Conservation (phyloP, 2,329 filamentous ascomycete genomes). For the Trematosphaeria pertusa region DNA sequence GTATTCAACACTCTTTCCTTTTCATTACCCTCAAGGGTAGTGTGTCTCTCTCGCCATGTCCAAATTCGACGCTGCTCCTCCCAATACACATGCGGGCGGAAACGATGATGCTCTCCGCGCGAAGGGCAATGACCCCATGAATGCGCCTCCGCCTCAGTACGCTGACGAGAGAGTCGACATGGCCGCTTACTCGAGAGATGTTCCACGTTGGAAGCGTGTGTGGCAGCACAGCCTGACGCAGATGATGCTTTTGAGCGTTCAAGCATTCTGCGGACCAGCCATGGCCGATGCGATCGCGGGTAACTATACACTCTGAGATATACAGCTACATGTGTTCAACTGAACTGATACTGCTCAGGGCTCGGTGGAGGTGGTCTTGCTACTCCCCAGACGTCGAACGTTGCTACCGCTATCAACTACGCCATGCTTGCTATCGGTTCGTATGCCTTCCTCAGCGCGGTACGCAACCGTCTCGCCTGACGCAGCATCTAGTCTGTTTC, state of each 20-base stretch:
- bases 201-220: constrained; percentile 54
- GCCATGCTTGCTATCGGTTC: constrained; percentile 33
- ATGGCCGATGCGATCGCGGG: constrained; percentile 43
- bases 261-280: constrained; percentile 49
- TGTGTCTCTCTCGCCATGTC: too few species aligned
- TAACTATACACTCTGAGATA: too few species aligned
- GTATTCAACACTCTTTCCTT: too few species aligned
- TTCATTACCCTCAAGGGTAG: too few species aligned
- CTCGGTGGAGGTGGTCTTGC: constrained; percentile 54
- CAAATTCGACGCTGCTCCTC: constrained; percentile 36
- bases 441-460: too few species aligned
- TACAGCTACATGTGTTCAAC: neutral
- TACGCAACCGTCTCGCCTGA: too few species aligned
- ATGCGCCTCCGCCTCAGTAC: constrained; percentile 20
- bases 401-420: constrained; percentile 43
- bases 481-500: too few species aligned
- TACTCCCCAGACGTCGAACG: constrained; percentile 53
- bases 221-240: constrained; percentile 58
- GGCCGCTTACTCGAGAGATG: constrained; percentile 34
- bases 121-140: constrained; percentile 35
- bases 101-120: constrained; percentile 37
- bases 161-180: constrained; percentile 48
- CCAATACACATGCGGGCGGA: constrained; percentile 42
- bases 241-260: constrained; percentile 57
- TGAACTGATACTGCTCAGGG: constrained; percentile 13